Evolutionary conservation across 176 grass and related monocot genomes (phyloP).

Genomic region (Phragmites australis): DNA sequence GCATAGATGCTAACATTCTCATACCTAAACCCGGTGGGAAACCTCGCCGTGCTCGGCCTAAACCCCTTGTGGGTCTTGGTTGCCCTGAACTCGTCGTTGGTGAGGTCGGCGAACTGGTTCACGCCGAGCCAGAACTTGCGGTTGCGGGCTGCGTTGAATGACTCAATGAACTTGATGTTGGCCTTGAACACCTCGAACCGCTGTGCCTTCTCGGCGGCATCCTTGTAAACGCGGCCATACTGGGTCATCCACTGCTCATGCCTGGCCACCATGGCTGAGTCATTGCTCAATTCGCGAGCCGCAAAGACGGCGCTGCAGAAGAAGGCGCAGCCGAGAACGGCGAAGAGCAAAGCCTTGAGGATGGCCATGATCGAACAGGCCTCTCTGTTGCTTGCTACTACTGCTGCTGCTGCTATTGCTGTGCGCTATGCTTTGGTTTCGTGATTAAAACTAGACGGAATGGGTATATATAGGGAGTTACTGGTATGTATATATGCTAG

Average conservation of each 20-base stretch:
- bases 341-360: background rate
- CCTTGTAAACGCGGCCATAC: conserved; percentile 6
- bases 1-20: background rate
- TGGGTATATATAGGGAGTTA: conserved; percentile 11
- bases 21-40: background rate
- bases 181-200: conserved; percentile 24
- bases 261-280: background rate
- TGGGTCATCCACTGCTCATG: conserved; percentile 12
- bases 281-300: background rate
- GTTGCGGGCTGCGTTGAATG: background rate
- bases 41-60: background rate
- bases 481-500: background rate
- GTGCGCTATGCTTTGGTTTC: background rate
- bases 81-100: background rate
- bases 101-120: conserved; percentile 29
- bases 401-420: background rate
- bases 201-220: background rate
- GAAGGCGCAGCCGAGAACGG: background rate
- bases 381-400: background rate
- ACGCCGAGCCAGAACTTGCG: conserved; percentile 6
- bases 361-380: background rate
- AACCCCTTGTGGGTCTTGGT: conserved; percentile 25
- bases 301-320: background rate
- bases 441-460: background rate
- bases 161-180: conserved; percentile 23